Percentiles rank a stretch among this genome's conserved stretches.
phyloP scores from a whole-genome alignment of 2,329 filamentous ascomycete genomes.

The Metarhizium robertsii region DNA sequence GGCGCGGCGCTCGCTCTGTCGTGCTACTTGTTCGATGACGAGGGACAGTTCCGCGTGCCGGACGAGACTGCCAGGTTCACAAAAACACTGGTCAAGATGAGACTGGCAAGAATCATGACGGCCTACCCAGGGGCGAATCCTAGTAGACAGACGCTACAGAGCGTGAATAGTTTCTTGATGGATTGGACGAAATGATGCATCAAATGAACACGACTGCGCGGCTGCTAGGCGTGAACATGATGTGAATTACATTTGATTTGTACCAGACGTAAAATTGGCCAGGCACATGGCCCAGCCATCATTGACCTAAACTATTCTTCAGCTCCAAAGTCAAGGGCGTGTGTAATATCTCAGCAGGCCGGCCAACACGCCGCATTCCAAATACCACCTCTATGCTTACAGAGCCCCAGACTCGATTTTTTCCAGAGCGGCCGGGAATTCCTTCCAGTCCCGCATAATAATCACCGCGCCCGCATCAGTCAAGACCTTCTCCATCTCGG shows the following conservation, averaged over 20 bases:
- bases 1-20: conserved; percentile 68
- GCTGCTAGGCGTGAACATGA: neutral
- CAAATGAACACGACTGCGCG: neutral
- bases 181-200: conserved; percentile 29
- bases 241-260: neutral
- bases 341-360: neutral
- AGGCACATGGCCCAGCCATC: neutral
- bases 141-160: conserved; percentile 75
- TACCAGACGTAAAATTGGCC: neutral
- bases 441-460: conserved; percentile 51
- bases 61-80: conserved; percentile 35
- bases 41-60: conserved; percentile 36
- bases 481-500: conserved; percentile 56
- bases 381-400: conserved; percentile 8
- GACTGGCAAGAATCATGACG: conserved; percentile 74
- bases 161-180: conserved; percentile 87
- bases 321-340: neutral
- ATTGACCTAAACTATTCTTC: neutral
- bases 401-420: conserved; percentile 34
- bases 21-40: conserved; percentile 61
- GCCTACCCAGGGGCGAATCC: conserved; percentile 74
- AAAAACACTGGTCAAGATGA: conserved; percentile 68
- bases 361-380: neutral
- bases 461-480: conserved; percentile 51
- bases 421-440: conserved; percentile 39